These are phyloP conservation scores for Nothophytophthora sp. DNA, from an alignment of 352 stramenopile species.

Conservation along the genomic window DNA sequence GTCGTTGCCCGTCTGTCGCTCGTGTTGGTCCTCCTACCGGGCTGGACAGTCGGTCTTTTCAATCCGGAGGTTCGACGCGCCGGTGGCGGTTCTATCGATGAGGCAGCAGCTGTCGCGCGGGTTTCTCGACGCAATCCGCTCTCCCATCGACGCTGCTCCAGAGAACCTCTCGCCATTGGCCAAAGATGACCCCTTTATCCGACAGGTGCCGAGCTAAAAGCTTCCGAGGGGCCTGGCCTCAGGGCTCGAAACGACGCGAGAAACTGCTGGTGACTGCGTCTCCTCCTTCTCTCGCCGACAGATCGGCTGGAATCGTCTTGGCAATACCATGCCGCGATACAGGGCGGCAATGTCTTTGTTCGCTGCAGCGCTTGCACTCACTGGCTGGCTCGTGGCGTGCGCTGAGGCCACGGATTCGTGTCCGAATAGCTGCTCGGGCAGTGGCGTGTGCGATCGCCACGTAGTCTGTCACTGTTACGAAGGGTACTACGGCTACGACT, in stretches of 20 bases:
- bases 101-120: neutral
- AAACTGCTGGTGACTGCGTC: slow-evolving; percentile 14
- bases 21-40: slow-evolving; percentile 2
- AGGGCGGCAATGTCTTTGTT: neutral
- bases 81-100: neutral
- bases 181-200: too few species aligned
- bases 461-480: slow-evolving; percentile 58
- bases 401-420: slow-evolving; percentile 26
- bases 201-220: too few species aligned
- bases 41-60: slow-evolving; percentile 2
- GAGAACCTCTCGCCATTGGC: slow-evolving; percentile 13
- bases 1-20: too few species aligned
- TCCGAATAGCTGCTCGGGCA: slow-evolving; percentile 56
- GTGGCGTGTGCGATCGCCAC: slow-evolving; percentile 57
- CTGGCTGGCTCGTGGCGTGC: too few species aligned
- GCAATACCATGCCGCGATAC: slow-evolving; percentile 12
- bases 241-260: slow-evolving; percentile 20
- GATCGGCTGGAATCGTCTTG: neutral
- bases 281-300: neutral
- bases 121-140: slow-evolving; percentile 5
- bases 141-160: slow-evolving; percentile 14
- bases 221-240: too few species aligned
- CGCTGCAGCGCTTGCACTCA: slow-evolving; percentile 1
- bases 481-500: slow-evolving; percentile 68
- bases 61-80: neutral